These are phyloP conservation scores for Aspergillus indologenus DNA, from an alignment of 495 filamentous ascomycete species.

Conservation along the genomic window DNA sequence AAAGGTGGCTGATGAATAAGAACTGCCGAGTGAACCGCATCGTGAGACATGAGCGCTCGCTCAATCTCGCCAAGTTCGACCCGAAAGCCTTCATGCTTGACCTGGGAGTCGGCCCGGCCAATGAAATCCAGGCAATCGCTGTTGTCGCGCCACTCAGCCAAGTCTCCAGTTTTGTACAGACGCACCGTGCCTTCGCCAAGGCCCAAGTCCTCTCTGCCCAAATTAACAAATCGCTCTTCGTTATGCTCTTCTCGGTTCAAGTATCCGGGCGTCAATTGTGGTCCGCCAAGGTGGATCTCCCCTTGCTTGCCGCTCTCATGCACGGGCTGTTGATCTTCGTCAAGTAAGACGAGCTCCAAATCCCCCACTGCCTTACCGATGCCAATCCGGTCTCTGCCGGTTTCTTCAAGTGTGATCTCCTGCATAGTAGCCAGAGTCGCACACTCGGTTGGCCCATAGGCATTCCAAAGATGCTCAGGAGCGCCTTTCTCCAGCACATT, in stretches of 20 bases:
- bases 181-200: background rate
- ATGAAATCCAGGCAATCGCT: background rate
- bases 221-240: background rate
- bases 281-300: background rate
- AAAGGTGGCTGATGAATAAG: background rate
- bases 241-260: background rate
- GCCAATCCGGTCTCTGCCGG: background rate
- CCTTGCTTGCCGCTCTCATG: background rate
- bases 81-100: slow-evolving; percentile 7
- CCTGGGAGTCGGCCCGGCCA: slow-evolving; percentile 9
- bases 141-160: background rate
- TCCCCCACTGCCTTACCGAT: slow-evolving; percentile 5
- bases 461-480: slow-evolving; percentile 3
- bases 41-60: background rate
- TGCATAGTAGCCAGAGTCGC: background rate
- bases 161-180: slow-evolving; percentile 10
- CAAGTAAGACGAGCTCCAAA: background rate
- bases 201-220: background rate
- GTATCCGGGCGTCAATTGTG: background rate
- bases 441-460: slow-evolving; percentile 11
- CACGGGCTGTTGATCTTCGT: background rate
- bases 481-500: background rate
- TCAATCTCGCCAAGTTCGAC: slow-evolving; percentile 8
- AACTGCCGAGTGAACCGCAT: background rate
- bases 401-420: slow-evolving; percentile 1